phyloP scores from a whole-genome alignment of 768 basidiomycete species.

The Termitomyces sp. region DNA sequence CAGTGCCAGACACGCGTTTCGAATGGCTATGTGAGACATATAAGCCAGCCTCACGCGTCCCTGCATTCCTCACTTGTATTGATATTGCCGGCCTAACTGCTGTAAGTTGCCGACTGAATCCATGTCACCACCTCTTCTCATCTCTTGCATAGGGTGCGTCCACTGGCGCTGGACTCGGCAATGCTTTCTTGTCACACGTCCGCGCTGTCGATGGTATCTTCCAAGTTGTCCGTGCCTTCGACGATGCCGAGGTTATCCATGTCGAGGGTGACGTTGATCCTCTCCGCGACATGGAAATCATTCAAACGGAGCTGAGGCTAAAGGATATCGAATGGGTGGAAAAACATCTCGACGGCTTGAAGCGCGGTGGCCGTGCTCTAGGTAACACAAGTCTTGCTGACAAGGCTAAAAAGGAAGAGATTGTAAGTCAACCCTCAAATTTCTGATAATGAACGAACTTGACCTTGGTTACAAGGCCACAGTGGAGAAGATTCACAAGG shows the following conservation, averaged over 20 bases:
- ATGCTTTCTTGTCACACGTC: conserved; percentile 96
- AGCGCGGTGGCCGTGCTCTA: conserved; percentile 68
- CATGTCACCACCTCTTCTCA: conserved; percentile 3
- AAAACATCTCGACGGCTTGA: conserved; percentile 78
- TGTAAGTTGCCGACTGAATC: conserved; percentile 37
- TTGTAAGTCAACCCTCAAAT: conserved; percentile 47
- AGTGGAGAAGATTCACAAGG: conserved; percentile 81
- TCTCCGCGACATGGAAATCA: conserved; percentile 95
- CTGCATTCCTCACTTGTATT: conserved; percentile 95
- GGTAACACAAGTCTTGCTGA: conserved; percentile 81
- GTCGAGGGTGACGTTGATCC: conserved; percentile 99
- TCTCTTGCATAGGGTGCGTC: conserved; percentile 71
- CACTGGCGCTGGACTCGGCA: conserved; percentile 96
- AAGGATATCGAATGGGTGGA: conserved; percentile 99
- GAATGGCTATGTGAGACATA: conserved; percentile 92
- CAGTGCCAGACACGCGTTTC: conserved; percentile 91
- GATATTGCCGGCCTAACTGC: conserved; percentile 98
- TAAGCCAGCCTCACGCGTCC: conserved; percentile 84
- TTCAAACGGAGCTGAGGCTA: conserved; percentile 86
- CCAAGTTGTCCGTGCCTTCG: conserved; percentile 96
- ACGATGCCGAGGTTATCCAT: conserved; percentile 98
- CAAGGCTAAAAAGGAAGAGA: conserved; percentile 95
- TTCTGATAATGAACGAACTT: not conserved
- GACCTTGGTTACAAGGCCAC: conserved; percentile 50
- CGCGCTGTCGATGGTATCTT: conserved; percentile 99